Evolutionary conservation across 202 grass and related monocot species (phyloP), one percentile per base, ranked within the genome.

Genomic region (Zoysia matrella): DNA sequence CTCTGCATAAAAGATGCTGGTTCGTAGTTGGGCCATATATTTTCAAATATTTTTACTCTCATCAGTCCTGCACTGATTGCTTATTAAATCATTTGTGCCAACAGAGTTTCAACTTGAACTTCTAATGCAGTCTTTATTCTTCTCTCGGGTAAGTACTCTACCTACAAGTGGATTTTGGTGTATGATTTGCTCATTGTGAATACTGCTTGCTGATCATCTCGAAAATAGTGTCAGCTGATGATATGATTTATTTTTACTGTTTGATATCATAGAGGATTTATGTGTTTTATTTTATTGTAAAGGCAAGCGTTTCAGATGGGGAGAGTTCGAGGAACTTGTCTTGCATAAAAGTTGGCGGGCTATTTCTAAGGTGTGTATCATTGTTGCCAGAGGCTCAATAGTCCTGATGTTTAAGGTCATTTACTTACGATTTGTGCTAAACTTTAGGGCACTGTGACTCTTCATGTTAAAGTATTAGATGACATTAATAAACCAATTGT

Each of bases 21-120:
- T 99, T 76, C 82, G 83, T 84, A 40, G 47, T 82, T 56, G 62
- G 60, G 46, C 70, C 43, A 68, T 71, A 67, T 22, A 69, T 73
- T 47, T 72, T 72, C 9, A 57, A 58, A 46, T 65, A 57, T 86
- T 60, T 15, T 69, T 58, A 58, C 54, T n/a, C 14, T 67, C 42
- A 77, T 63, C 44, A 71, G 74, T 74, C 36, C 41, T 83, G 18
- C 63, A 63, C n/a, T 72, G 45, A 73, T 30, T 86, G 82, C 66
- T 82, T 55, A 4, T 80, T 62, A 77, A 78, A 68, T 69, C 61
- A 66, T 71, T 71, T 76, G 16, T 83, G 11, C 55, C 14, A 45
- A 76, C 93, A 99, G 96, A 99, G 14, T 99, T 99, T 89, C 96
- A 94, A 82, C 93, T 99, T 87, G 96, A 99, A 90, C 88, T 96